Conservation (phyloP, 225 moss, liverwort and hornwort species). For the Polytrichum formosum region DNA sequence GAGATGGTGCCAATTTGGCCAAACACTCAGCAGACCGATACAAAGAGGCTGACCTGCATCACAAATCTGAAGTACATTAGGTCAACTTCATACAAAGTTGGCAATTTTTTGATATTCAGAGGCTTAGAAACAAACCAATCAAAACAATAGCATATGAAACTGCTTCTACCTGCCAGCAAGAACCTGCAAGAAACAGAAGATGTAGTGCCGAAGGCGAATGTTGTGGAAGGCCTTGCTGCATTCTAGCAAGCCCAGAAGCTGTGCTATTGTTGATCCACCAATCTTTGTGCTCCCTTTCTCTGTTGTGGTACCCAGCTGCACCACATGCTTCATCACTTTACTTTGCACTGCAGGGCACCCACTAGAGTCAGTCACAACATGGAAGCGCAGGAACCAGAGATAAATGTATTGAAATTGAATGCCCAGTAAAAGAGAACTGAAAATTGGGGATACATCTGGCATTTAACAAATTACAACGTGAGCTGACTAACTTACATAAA, state of each 20-base stretch:
- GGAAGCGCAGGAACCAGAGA: slow-evolving; percentile 9
- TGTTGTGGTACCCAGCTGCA: slow-evolving; percentile 48
- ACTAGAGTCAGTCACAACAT: slow-evolving; percentile 15
- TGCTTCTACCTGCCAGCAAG: slow-evolving; percentile 80
- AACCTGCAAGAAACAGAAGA: slow-evolving; percentile 86
- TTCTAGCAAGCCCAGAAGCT: slow-evolving; percentile 56
- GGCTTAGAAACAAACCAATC: neutral
- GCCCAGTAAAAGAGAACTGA: too few relatives aligned
- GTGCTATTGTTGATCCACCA: slow-evolving; percentile 46
- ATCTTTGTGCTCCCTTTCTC: slow-evolving; percentile 44
- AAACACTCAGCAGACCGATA: slow-evolving; percentile 58
- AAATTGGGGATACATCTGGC: too few relatives aligned
- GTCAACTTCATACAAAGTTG: too few relatives aligned
- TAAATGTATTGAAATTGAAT: too few relatives aligned
- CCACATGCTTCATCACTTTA: slow-evolving; percentile 83
- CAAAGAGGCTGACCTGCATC: slow-evolving; percentile 71
- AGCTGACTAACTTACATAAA: too few relatives aligned
- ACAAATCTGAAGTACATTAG: slow-evolving; percentile 15
- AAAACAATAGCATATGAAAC: neutral
- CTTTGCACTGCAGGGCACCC: slow-evolving; percentile 74
- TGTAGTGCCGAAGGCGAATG: slow-evolving; percentile 77
- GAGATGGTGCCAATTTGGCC: slow-evolving; percentile 36
- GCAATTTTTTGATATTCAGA: too few relatives aligned
- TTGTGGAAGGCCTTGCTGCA: slow-evolving; percentile 62
- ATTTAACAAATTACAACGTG: too few relatives aligned